Evolutionary conservation across 2,329 filamentous ascomycete species (phyloP), one percentile per base, ranked within the genome.

Genomic region (Chaetothyriales sp.): DNA sequence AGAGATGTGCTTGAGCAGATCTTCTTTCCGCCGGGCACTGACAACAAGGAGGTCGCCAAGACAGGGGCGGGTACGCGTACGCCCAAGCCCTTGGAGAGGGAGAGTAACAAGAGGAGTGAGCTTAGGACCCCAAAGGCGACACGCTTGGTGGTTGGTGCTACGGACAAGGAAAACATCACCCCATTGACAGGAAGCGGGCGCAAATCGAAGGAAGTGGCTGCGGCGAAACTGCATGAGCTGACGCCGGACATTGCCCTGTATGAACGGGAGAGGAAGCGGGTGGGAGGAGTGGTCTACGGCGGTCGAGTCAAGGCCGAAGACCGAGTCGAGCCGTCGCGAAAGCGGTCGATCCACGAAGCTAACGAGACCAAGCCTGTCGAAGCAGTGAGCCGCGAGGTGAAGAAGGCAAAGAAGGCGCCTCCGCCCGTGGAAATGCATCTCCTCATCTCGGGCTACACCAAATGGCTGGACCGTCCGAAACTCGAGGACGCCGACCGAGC

Each of bases 211-310:
- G 81, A 84, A 43, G 83, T 84, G 62, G 92, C 92, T 10, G 70
- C 83, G n/a, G 78, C 81, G 32, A 81, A 79, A 56, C 70, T 96
- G 6, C 86, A 92, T 49, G 77, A 79, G 36, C 73, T 90, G 51
- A 88, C 86, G 0, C 78, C 83, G 0, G 92, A 98, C 62, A 88
- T 96, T 61, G 83, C 83, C 1, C 71, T 93, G 28, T 98, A 92
- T 62, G 84, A 96, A 62, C 95, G 92, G 64, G 92, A 98, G 68
- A 87, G 79, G 71, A 95, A 94, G 70, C 80, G 92, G 18, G 77
- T 76, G 45, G 80, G 80, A 12, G 80, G 80, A 43, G 77, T 83
- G 2, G 69, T 78, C 9, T 77, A 81, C 57, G 79, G 79, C 25
- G 74, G 76, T 12, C 64, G 73, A 57, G 67, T 70, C 22, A 70